Percentiles rank a stretch among this genome's conserved stretches.
phyloP scores from a whole-genome alignment of 2,329 filamentous ascomycete species.

The Fusarium sp. region DNA sequence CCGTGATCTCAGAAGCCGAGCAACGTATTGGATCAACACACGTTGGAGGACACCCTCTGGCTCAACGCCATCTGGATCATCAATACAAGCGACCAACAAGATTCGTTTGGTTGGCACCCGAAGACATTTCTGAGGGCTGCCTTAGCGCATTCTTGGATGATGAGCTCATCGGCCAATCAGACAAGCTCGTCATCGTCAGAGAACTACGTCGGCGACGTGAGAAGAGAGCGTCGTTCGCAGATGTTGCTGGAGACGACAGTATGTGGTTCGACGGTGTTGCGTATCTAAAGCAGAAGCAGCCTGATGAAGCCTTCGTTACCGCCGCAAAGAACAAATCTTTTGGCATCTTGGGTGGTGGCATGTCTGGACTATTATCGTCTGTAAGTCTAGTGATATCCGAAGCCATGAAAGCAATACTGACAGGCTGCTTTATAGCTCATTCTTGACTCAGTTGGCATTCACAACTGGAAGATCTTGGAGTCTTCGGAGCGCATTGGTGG shows the following conservation, averaged over 20 bases:
- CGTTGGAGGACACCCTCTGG: slow-evolving; percentile 41
- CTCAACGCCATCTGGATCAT: slow-evolving; percentile 40
- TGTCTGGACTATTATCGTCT: slow-evolving; percentile 48
- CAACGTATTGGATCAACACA: slow-evolving; percentile 44
- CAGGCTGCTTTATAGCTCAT: slow-evolving; percentile 43
- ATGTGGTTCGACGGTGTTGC: slow-evolving; percentile 49
- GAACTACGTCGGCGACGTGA: neutral
- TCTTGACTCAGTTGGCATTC: slow-evolving; percentile 61
- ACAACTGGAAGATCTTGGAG: slow-evolving; percentile 62
- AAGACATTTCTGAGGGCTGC: slow-evolving; percentile 29
- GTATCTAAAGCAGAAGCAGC: slow-evolving; percentile 48
- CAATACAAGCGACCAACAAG: slow-evolving; percentile 33
- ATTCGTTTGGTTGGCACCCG: slow-evolving; percentile 44
- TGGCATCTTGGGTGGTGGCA: slow-evolving; percentile 58
- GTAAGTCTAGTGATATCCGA: neutral
- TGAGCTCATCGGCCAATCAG: slow-evolving; percentile 39
- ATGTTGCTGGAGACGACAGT: neutral
- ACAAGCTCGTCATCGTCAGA: slow-evolving; percentile 5
- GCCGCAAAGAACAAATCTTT: slow-evolving; percentile 44
- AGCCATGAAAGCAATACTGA: rapidly evolving
- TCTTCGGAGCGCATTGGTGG: slow-evolving; percentile 60
- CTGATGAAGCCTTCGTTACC: slow-evolving; percentile 42
- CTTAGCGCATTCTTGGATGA: slow-evolving; percentile 43
- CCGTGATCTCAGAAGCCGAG: slow-evolving; percentile 5
- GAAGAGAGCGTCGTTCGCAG: slow-evolving; percentile 19